These are phyloP conservation scores for Trichophaea hybrida DNA, from an alignment of 2,329 filamentous ascomycete genomes.

Conservation along the genomic window DNA sequence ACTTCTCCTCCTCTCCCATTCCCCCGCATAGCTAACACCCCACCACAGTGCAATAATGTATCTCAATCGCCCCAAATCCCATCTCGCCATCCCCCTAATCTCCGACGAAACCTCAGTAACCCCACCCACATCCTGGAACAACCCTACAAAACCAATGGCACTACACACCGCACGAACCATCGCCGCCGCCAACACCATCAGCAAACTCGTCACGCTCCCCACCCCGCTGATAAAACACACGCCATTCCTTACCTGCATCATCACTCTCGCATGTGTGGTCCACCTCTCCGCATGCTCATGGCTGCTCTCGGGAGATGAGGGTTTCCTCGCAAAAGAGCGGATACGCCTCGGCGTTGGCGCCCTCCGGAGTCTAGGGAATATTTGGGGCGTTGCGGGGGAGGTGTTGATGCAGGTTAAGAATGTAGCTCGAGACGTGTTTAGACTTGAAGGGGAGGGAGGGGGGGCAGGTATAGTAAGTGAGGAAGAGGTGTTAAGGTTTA, in stretches of 20 bases:
- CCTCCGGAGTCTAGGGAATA: conserved; percentile 50
- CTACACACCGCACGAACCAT: conserved; percentile 68
- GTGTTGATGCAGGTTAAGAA: conserved; percentile 60
- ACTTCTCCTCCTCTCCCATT: conserved; percentile 20
- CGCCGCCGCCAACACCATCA: conserved; percentile 62
- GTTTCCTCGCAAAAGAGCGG: conserved; percentile 55
- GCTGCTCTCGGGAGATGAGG: conserved; percentile 45
- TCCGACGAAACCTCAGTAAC: conserved; percentile 53
- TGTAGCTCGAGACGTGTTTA: conserved; percentile 60
- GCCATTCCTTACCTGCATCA: conserved; percentile 69
- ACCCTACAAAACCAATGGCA: conserved; percentile 35
- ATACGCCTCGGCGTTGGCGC: conserved; percentile 68
- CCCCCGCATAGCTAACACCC: not conserved
- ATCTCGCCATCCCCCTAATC: conserved; percentile 46
- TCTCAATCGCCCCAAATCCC: conserved; percentile 65
- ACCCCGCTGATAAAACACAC: conserved; percentile 58
- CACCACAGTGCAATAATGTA: conserved; percentile 44
- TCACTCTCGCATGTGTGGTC: conserved; percentile 65
- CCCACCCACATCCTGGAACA: conserved; percentile 35
- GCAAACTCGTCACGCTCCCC: conserved; percentile 58
- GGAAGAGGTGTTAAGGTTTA: conserved; percentile 45
- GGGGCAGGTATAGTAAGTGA: conserved; percentile 42
- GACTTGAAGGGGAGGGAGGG: conserved; percentile 39
- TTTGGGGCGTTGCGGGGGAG: conserved; percentile 58
- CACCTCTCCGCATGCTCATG: conserved; percentile 67